phyloP scores from a whole-genome alignment of 1,284 basidiomycete genomes.

The Ceratobasidium sp. region DNA sequence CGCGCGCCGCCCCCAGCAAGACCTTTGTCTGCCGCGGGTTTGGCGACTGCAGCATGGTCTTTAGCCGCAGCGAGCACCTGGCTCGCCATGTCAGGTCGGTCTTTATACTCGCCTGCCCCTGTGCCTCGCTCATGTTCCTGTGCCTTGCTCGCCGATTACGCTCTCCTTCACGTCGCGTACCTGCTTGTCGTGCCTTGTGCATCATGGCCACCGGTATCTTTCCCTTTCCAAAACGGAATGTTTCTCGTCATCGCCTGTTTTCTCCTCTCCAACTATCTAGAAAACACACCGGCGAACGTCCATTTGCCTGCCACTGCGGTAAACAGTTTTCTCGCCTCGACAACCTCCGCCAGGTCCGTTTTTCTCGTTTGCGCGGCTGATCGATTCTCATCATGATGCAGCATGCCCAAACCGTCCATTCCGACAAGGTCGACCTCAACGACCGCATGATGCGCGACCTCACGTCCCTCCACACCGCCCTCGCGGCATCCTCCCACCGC shows the following conservation, averaged over 20 bases:
- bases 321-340: conserved; percentile 97
- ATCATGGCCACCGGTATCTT: not conserved
- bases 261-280: conserved; percentile 60
- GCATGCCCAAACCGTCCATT: conserved; percentile 95
- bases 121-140: conserved; percentile 36
- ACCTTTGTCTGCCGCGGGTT: conserved; percentile 96
- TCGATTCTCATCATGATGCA: not conserved
- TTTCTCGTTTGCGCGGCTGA: not conserved
- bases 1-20: conserved; percentile 81
- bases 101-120: conserved; percentile 23
- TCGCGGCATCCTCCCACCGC: conserved; percentile 60
- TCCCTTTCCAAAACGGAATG: not conserved
- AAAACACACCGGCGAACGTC: conserved; percentile 97
- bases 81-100: conserved; percentile 90
- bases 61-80: conserved; percentile 93
- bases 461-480: conserved; percentile 84
- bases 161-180: not conserved
- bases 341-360: conserved; percentile 81
- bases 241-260: conserved; percentile 8
- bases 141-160: conserved; percentile 12
- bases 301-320: conserved; percentile 94
- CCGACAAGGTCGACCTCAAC: conserved; percentile 87
- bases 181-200: conserved; percentile 16
- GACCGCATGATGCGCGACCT: conserved; percentile 93
- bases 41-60: conserved; percentile 96